Evolutionary conservation across 1,284 basidiomycete genomes (phyloP), one percentile per base, ranked within the genome.

Genomic region (Puccinia horiana): DNA sequence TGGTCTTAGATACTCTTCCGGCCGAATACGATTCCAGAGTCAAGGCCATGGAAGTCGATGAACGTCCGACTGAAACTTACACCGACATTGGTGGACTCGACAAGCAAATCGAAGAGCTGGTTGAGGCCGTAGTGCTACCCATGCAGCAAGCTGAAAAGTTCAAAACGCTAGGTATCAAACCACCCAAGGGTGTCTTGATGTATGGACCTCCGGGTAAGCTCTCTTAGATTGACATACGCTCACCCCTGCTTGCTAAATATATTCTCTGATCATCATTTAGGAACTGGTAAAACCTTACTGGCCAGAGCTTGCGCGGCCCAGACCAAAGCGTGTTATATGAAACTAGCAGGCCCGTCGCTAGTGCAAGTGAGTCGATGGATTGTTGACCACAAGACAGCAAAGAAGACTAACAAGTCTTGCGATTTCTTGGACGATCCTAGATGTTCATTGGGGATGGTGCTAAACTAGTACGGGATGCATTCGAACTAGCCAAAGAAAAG

Each of bases 401-500:
- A 47, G 20, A 26, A 67, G 47, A 14, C 47, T 26, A 32, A 69
- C 76, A 0, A 82, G 42, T 49, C 2, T 8, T n/a, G 29, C n/a
- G n/a, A n/a, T n/a, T n/a, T n/a, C n/a, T n/a, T n/a, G n/a, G n/a
- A n/a, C n/a, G n/a, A 32, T 58, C 9, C 20, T 84, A 89, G 88
- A 93, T 93, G 92, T 93, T 92, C 87, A 93, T 93, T 85, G 92
- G 92, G 87, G 92, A 93, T 86, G 92, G 97, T n/a, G 96, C 96
- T 67, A 99, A 98, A 88, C 92, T 99, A 72, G 97, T 99, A 23
- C 92, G 97, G 83, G 96, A 99, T 86, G 89, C 98, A 58, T 99
- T 99, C 90, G 91, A 95, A 83, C 93, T 98, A 6, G 97, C 97
- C 12, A 96, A 98, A 88, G 96, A 98, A 87, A 93, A 98, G 86